Conservation (phyloP, 2,329 filamentous ascomycete genomes). For the Microsporum audouinii region DNA sequence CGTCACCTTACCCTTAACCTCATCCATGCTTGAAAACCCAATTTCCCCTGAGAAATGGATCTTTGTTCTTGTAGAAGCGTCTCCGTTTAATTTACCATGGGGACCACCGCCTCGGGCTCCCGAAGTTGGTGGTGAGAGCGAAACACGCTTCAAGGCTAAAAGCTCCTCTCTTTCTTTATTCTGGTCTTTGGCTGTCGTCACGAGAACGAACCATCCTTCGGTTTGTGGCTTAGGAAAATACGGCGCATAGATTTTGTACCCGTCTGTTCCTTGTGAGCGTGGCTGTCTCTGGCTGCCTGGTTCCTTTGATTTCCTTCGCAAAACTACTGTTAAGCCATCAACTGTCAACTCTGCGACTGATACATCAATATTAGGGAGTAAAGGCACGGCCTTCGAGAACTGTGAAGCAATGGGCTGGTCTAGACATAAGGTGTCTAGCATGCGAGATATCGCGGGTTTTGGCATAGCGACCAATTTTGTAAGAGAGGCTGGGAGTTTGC, state of each 20-base stretch:
- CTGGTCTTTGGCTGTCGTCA: slow-evolving; percentile 38
- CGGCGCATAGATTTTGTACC: slow-evolving; percentile 65
- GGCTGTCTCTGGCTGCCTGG: not conserved
- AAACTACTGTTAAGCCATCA: slow-evolving; percentile 42
- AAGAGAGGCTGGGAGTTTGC: slow-evolving; percentile 22
- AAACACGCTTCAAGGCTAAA: slow-evolving; percentile 72
- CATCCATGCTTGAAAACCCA: slow-evolving; percentile 1
- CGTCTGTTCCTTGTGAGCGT: slow-evolving; percentile 48
- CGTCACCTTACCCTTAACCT: slow-evolving; percentile 30
- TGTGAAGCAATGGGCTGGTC: slow-evolving; percentile 17
- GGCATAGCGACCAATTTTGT: slow-evolving; percentile 24
- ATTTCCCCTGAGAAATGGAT: slow-evolving; percentile 10
- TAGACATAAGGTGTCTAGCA: slow-evolving; percentile 24
- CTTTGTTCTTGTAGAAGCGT: slow-evolving; percentile 10
- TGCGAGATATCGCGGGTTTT: slow-evolving; percentile 16
- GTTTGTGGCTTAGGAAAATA: slow-evolving; percentile 88
- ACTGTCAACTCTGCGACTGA: slow-evolving; percentile 51
- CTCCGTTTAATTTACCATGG: slow-evolving; percentile 12
- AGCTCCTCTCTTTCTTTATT: slow-evolving; percentile 52
- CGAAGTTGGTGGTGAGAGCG: slow-evolving; percentile 47
- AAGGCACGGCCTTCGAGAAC: slow-evolving; percentile 48
- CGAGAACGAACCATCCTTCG: slow-evolving; percentile 81
- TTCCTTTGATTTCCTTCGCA: slow-evolving; percentile 9
- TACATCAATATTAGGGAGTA: slow-evolving; percentile 59
- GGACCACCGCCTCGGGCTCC: slow-evolving; percentile 14